A percentile compares a stretch with the other conserved stretches of the same genome.
Conservation (phyloP, 2,329 filamentous ascomycete species). For the Pezizomycotina sp. region DNA sequence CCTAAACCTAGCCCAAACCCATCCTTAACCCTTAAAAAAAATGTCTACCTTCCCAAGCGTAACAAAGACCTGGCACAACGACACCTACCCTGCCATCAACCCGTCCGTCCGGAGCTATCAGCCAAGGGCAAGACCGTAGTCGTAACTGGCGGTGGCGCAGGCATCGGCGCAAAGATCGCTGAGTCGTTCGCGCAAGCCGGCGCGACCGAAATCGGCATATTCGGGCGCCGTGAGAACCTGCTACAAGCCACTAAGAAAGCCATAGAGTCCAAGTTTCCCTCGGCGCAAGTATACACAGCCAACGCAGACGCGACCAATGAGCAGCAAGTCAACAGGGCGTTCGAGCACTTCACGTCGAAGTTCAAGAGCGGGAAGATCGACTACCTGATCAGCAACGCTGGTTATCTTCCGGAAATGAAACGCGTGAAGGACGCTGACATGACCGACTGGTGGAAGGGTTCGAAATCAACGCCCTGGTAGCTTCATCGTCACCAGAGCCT, state of each 20-base stretch:
- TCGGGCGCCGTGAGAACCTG: constrained; percentile 28
- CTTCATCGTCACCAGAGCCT: constrained; percentile 22
- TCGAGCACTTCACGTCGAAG: constrained; percentile 2
- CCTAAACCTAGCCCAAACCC: too few relatives aligned
- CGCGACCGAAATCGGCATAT: constrained; percentile 30
- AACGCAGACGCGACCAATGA: constrained; percentile 18
- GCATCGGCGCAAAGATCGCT: constrained; percentile 26
- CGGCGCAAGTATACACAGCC: constrained; percentile 19
- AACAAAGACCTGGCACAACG: constrained; percentile 19
- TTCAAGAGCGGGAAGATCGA: constrained; percentile 19
- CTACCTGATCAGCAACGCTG: constrained; percentile 27
- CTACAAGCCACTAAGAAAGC: constrained; percentile 25
- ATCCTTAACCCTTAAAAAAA: too few relatives aligned
- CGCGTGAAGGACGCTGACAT: constrained; percentile 20
- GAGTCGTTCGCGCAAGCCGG: constrained; percentile 30
- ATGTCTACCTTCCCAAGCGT: too few relatives aligned
- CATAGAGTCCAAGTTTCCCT: constrained; percentile 19
- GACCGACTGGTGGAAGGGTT: constrained; percentile 25
- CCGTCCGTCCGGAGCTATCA: constrained; percentile 24
- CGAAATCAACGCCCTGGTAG: constrained; percentile 24
- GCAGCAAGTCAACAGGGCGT: constrained; percentile 3
- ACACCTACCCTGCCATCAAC: constrained; percentile 25
- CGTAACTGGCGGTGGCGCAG: constrained; percentile 26
- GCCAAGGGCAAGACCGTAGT: constrained; percentile 25
- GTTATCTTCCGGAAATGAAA: constrained; percentile 18